Base-by-base conservation (phyloP, 1,284 basidiomycete species). In the Tylopilus orsonianus region DNA sequence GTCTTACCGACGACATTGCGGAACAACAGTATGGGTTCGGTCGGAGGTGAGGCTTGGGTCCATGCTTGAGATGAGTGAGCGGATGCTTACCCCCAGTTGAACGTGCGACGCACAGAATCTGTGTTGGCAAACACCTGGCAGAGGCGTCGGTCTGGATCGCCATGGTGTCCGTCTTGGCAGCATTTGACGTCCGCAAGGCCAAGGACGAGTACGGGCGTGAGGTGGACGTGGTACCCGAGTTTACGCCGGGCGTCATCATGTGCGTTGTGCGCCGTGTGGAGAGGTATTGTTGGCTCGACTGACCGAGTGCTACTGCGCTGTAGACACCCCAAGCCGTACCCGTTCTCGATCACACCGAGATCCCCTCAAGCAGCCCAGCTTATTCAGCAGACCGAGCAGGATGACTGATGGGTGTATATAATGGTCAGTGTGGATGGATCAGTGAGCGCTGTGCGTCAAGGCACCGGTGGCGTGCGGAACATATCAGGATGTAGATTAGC, bases 161-260 rank as follows among this genome's bases (percentile, higher is more conserved):
- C 0, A 69, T 76, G 39, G 73, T 72, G 18, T 71, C 67, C 35
- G 66, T 75, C 6, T 55, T 75, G 51, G 62, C 68, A 2, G 62
- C 65, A 2, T 74, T 77, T 44, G 46, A 71, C 24, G 67, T 77
- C 19, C 43, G 53, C 24, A 62, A 67, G 41, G 67, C 64, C 0
- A 56, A 61, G 12, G 69, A 75, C 44, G 66, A 64, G 20, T 14
- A 43, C 0, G 58, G 56, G 7, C 60, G 68, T 10, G 58, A 56
- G 34, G 30, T 65, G 3, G 53, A 56, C 8, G 50, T 75, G 30
- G 70, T 72, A 37, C 78, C 77, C 8, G 56, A 74, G n/a, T 73
- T 70, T 41, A 79, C 75, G 2, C 74, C 72, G 5, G 77, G 77
- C 12, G 77, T 78, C 0, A 79, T 82, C 53, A 77, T 75, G 78